These are phyloP conservation scores for Apiotrichum gracile DNA, from an alignment of 1,284 basidiomycete species.

Conservation along the genomic window DNA sequence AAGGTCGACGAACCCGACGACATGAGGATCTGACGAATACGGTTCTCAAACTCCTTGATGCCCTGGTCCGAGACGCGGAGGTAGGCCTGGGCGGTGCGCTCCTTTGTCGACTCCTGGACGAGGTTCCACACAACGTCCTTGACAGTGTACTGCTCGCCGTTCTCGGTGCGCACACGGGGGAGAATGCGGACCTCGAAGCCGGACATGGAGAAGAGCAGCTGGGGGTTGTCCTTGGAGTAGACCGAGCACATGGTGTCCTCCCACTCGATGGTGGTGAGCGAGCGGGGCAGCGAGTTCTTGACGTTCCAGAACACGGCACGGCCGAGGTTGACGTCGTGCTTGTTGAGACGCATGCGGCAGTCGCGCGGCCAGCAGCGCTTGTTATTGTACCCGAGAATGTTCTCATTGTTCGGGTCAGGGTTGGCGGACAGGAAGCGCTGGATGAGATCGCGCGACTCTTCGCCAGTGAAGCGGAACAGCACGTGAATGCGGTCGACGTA, in stretches of 20 bases:
- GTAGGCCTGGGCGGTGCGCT: conserved; percentile 95
- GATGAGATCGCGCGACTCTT: conserved; percentile 95
- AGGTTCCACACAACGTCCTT: conserved; percentile 98
- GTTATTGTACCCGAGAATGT: conserved; percentile 98
- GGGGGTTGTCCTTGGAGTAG: conserved; percentile 96
- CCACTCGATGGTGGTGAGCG: conserved; percentile 98
- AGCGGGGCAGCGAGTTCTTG: conserved; percentile 92
- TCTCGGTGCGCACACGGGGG: conserved; percentile 78
- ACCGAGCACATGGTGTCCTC: conserved; percentile 94
- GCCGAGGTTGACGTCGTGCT: conserved; percentile 98
- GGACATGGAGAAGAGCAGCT: conserved; percentile 95
- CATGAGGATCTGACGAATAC: conserved; percentile 96
- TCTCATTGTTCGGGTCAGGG: conserved; percentile 97
- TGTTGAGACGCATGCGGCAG: conserved; percentile 97
- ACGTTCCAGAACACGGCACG: conserved; percentile 99
- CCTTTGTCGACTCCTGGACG: conserved; percentile 92
- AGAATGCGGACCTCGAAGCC: conserved; percentile 96
- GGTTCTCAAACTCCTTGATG: conserved; percentile 94
- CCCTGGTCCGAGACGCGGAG: conserved; percentile 93
- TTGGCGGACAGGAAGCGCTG: conserved; percentile 95
- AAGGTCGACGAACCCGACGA: conserved; percentile 98
- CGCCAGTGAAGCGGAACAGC: conserved; percentile 96
- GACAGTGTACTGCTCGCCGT: conserved; percentile 90
- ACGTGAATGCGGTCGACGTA: conserved; percentile 91
- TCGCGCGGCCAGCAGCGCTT: conserved; percentile 99